These are phyloP conservation scores for Setomelanomma holmii DNA, from an alignment of 2,329 filamentous ascomycete genomes.

Conservation along the genomic window DNA sequence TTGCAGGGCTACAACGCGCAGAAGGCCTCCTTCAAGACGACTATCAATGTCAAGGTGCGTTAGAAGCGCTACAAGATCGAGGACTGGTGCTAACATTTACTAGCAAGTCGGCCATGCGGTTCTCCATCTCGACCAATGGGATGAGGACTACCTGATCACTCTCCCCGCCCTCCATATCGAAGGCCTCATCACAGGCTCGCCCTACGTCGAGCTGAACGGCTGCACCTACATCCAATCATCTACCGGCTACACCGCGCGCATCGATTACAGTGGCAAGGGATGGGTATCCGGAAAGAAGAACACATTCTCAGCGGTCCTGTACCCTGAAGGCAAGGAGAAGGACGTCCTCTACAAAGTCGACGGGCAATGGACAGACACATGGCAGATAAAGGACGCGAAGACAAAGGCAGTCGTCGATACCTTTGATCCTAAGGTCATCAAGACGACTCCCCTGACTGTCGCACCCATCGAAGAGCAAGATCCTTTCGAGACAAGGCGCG, in stretches of 20 bases:
- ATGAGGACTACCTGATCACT: constrained; percentile 87
- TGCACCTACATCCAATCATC: constrained; percentile 85
- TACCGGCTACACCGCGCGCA: constrained; percentile 84
- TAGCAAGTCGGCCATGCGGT: constrained; percentile 86
- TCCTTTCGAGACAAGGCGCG: constrained; percentile 83
- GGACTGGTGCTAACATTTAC: constrained; percentile 5
- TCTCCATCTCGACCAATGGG: constrained; percentile 71
- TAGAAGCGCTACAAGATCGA: neutral
- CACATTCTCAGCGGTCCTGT: constrained; percentile 78
- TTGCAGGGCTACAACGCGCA: constrained; percentile 90
- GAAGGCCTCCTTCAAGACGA: constrained; percentile 91
- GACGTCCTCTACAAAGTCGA: constrained; percentile 80
- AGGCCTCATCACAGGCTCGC: constrained; percentile 82
- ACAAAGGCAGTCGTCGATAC: constrained; percentile 52
- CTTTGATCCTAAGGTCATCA: constrained; percentile 56
- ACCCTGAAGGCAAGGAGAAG: constrained; percentile 73
- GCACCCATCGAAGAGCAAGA: constrained; percentile 80
- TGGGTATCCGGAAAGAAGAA: constrained; percentile 98
- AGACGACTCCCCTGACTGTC: constrained; percentile 72
- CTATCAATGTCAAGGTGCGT: constrained; percentile 81
- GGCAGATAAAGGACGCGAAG: constrained; percentile 75
- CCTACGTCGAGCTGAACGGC: constrained; percentile 90
- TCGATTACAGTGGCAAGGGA: constrained; percentile 92
- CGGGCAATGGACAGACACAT: constrained; percentile 88
- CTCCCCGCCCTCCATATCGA: constrained; percentile 93